phyloP scores from a whole-genome alignment of 768 basidiomycete species.

The Lentinula sp. region DNA sequence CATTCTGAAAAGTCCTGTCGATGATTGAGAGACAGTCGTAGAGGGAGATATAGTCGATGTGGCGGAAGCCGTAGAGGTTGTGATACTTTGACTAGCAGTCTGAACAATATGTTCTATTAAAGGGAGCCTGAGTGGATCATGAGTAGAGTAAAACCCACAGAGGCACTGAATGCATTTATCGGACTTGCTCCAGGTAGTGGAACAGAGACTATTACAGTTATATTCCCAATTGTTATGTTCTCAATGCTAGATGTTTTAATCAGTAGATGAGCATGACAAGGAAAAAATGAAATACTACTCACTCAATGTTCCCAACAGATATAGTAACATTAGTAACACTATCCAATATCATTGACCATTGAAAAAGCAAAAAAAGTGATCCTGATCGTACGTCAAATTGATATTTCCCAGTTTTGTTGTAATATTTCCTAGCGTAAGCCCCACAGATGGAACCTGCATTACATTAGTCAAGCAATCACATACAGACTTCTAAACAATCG shows the following conservation, averaged over 20 bases:
- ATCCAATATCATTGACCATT: background rate
- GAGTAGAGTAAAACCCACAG: constrained; percentile 1
- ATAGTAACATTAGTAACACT: constrained; percentile 16
- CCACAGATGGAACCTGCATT: constrained; percentile 9
- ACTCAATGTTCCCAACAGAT: constrained; percentile 13
- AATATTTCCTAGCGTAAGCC: constrained; percentile 12
- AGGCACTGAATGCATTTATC: constrained; percentile 14
- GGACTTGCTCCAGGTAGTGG: constrained; percentile 14
- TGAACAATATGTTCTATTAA: background rate
- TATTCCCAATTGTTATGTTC: constrained; percentile 12
- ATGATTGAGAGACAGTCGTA: constrained; percentile 2
- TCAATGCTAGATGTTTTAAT: constrained; percentile 8
- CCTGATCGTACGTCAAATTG: constrained; percentile 11
- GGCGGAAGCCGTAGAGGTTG: constrained; percentile 9
- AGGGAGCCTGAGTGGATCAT: background rate
- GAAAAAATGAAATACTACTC: background rate
- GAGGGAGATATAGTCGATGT: constrained; percentile 12
- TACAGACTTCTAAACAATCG: too few relatives aligned
- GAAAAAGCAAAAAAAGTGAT: background rate
- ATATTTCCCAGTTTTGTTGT: constrained; percentile 15
- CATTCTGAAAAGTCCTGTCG: constrained; percentile 9
- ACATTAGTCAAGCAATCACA: background rate
- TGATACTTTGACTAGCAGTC: constrained; percentile 12
- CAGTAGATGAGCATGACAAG: background rate
- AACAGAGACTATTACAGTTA: constrained; percentile 13